Base-by-base conservation (phyloP, 1,284 basidiomycete species). In the Austroboletus novae-zelandiae region DNA sequence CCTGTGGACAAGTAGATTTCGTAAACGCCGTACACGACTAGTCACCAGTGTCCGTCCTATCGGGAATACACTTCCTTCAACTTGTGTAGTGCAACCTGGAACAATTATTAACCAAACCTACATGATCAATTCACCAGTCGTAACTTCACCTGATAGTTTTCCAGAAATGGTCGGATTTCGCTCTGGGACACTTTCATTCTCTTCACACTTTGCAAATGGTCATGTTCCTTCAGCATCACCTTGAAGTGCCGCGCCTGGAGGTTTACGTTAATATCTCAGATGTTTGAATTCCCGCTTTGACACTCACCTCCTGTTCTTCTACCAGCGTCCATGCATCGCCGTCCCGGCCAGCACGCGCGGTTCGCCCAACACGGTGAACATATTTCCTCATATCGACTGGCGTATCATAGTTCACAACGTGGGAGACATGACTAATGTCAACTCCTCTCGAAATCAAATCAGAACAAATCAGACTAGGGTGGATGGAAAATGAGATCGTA, bases 341-440 rank as follows among this genome's bases (percentile, higher is more conserved):
- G 13, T 73, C 71, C 41, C 89, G 78, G 1, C 94, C 94, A 2
- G 96, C 96, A 52, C 96, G 82, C 4, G 96, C 96, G 1, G 96
- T 98, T 36, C 96, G 79, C 17, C 96, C 96, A 1, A 94, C 94
- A 43, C 96, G 86, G 68, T 99, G 96, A 17, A 99, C 91, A 64
- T 99, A 98, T 70, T 98, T 98, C 45, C 92, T 83, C 80, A 97
- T 91, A 65, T 98, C 96, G n/a, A 98, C 80, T 1, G 96, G 95
- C 3, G 86, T 86, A 68, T 98, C 96, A 69, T 98, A 98, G 57
- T 86, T 94, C 36, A 99, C 81, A 29, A 98, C 96, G 69, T 98
- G 90, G 11, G 84, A 81, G 40, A 98, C 93, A 52, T 91, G 82
- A 45, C 86, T 90, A 51, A 99, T 88, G 67, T 99, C 97, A 53